Evolutionary conservation across 805 yeast species (phyloP).

Genomic region (Cyberlindnera xylosilytica): DNA sequence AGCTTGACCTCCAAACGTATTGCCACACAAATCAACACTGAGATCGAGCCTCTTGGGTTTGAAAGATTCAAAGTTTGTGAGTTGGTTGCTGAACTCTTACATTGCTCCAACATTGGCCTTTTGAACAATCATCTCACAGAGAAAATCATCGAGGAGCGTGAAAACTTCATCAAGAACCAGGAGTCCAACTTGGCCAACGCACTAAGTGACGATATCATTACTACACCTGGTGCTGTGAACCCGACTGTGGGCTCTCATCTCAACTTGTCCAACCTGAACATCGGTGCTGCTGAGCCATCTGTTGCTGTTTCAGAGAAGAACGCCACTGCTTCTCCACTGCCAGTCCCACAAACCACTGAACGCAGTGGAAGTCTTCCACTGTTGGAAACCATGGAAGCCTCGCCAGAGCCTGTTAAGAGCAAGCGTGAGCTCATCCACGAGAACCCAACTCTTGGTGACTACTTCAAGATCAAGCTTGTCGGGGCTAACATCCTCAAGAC

Average conservation of each 20-base stretch:
- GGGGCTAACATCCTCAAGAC: slow-evolving; percentile 60
- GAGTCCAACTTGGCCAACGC: slow-evolving; percentile 27
- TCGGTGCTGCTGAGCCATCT: slow-evolving; percentile 29
- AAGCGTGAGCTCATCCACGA: slow-evolving; percentile 37
- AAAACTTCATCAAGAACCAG: slow-evolving; percentile 47
- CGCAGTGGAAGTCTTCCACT: slow-evolving; percentile 15
- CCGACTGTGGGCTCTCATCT: slow-evolving; percentile 8
- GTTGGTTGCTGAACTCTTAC: slow-evolving; percentile 87
- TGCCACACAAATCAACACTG: slow-evolving; percentile 47
- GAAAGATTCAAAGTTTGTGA: slow-evolving; percentile 92
- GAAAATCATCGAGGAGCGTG: slow-evolving; percentile 65
- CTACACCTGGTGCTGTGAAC: neutral
- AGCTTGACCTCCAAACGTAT: slow-evolving; percentile 27
- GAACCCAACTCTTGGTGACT: slow-evolving; percentile 67
- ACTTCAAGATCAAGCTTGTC: slow-evolving; percentile 61
- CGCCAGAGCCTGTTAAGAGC: slow-evolving; percentile 1
- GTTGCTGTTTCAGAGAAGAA: slow-evolving; percentile 27
- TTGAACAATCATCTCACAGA: slow-evolving; percentile 77
- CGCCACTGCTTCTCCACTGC: slow-evolving; percentile 26
- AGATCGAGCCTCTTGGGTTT: slow-evolving; percentile 82
- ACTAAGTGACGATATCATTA: slow-evolving; percentile 25
- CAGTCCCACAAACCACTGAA: slow-evolving; percentile 13
- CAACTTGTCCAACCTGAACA: slow-evolving; percentile 24
- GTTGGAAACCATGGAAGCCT: slow-evolving; percentile 2
- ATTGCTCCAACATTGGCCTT: slow-evolving; percentile 93